These are phyloP conservation scores for Corymbia citriodora DNA, from an alignment of 441 rosid species.

Conservation along the genomic window DNA sequence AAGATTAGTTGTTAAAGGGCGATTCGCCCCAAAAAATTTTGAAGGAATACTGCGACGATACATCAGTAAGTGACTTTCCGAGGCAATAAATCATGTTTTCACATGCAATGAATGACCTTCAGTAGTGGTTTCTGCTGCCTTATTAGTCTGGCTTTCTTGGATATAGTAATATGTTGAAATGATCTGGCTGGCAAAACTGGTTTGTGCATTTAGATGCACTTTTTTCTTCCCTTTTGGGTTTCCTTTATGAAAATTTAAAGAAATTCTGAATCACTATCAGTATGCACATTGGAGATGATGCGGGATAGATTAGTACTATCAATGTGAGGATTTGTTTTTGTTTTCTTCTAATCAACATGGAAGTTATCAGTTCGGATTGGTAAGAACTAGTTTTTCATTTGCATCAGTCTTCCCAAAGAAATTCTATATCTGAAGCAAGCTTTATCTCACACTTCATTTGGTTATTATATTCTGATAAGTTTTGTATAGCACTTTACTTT, in stretches of 20 bases:
- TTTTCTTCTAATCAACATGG: background rate
- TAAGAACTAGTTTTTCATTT: background rate
- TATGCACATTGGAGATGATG: background rate
- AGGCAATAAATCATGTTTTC: background rate
- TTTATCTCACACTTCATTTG: background rate
- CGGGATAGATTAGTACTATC: background rate
- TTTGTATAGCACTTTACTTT: background rate
- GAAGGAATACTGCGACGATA: conserved; percentile 66
- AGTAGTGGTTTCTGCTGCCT: background rate
- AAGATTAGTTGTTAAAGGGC: conserved; percentile 65
- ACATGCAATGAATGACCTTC: background rate
- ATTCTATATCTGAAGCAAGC: background rate
- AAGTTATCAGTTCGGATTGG: background rate
- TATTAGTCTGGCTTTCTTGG: background rate
- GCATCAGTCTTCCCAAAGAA: background rate
- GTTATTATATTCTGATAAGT: background rate
- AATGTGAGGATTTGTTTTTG: background rate
- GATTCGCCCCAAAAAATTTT: conserved; percentile 66
- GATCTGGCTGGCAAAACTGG: background rate
- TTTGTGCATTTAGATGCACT: background rate
- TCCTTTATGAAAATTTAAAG: background rate
- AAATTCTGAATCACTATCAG: background rate
- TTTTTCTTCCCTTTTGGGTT: background rate
- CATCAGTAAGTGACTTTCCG: conserved; percentile 38
- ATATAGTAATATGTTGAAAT: background rate